These are phyloP conservation scores for Sporothrix dimorphospora DNA, from an alignment of 2,329 filamentous ascomycete genomes.

Conservation along the genomic window DNA sequence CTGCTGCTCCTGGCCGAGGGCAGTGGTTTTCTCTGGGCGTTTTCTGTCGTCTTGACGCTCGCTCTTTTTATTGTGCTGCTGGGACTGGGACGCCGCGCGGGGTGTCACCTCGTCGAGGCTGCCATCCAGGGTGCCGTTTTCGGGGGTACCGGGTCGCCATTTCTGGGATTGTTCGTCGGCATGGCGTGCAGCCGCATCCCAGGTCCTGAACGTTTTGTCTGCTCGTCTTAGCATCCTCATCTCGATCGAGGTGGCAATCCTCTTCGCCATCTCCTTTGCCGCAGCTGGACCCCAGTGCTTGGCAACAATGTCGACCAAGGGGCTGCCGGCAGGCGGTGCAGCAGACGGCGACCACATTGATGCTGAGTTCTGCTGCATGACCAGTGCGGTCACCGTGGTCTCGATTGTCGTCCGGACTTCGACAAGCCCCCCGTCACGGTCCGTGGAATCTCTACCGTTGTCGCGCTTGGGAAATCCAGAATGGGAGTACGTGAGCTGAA, in stretches of 20 bases:
- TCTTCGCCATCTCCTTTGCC: constrained; percentile 48
- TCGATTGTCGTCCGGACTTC: constrained; percentile 53
- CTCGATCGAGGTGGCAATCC: constrained; percentile 32
- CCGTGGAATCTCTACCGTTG: constrained; percentile 18
- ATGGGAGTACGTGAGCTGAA: constrained; percentile 59
- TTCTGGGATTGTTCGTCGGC: background rate
- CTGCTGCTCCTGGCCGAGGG: background rate
- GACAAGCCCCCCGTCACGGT: constrained; percentile 40
- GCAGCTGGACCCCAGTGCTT: constrained; percentile 53
- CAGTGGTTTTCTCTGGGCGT: background rate
- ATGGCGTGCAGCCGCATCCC: background rate
- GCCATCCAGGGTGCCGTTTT: background rate
- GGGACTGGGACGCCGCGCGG: constrained; percentile 17
- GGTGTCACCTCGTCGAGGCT: constrained; percentile 30
- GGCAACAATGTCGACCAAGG: constrained; percentile 51
- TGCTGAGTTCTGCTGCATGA: constrained; percentile 52
- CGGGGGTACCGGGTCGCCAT: constrained; percentile 3
- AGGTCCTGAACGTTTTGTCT: background rate
- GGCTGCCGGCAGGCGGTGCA: constrained; percentile 40
- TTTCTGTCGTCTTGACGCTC: background rate
- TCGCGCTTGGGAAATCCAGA: constrained; percentile 53
- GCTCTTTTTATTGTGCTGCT: background rate
- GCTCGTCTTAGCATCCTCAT: constrained; percentile 20
- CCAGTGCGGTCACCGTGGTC: constrained; percentile 55
- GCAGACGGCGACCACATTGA: constrained; percentile 58